Base-by-base conservation (phyloP, 768 basidiomycete genomes). In the Auricularia cornea region DNA sequence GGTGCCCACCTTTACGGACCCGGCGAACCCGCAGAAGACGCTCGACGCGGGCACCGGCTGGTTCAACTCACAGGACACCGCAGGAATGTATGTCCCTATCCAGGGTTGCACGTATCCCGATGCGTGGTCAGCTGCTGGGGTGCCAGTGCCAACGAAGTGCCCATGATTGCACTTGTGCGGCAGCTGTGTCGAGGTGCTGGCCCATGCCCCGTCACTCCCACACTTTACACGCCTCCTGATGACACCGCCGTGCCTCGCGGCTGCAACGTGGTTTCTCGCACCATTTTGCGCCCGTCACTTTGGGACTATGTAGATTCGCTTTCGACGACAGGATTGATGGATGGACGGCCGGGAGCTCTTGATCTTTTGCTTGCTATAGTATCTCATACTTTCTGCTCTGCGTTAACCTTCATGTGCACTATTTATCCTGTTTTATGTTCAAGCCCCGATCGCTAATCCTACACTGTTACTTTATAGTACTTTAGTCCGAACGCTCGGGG, bases 21-120 rank as follows among this genome's bases (percentile, higher is more conserved):
- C 79, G 59, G 74, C 78, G 41, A 68, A 67, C 59, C 76, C 59
- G 73, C 16, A 57, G 5, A 28, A 57, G 54, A 57, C 54, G 54
- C 26, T 57, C 20, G 54, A 57, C 54, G 54, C 54, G 2, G 54
- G 54, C 54, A 80, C 74, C 64, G 96, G 96, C 40, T 98, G 97
- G 97, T 76, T 79, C 62, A 90, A 95, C 71, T 64, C 87, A 3
- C 73, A 79, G 2, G 96, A 98, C 74, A 86, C 77, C 6, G 78
- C 78, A 18, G 81, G 81, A 14, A 79, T 85, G 66, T 83, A 81
- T 72, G 86, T 85, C 16, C 76, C 80, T 3, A 85, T 91, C 40
- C 73, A 85, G 11, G 84, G 85, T 1, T 99, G 96, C 76, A 79
- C 80, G 16, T 98, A 97, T 71, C 87, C 90, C 32, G 80, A 92